Evolutionary conservation across 345 rosid species (phyloP).

Genomic region (Eucalyptus marginata): DNA sequence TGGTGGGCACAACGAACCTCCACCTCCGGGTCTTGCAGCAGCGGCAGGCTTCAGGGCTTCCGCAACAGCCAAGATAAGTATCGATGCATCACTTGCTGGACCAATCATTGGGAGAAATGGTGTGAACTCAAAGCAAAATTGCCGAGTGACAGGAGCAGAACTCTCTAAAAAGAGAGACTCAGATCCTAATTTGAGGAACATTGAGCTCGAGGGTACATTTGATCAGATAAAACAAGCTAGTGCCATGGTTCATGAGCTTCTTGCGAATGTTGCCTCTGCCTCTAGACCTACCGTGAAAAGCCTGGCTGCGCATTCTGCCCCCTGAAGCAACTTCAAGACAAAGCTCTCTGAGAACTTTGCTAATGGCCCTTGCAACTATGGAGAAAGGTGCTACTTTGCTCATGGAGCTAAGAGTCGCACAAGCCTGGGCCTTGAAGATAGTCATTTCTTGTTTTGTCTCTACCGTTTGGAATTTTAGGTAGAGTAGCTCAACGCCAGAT

Average conservation of each 20-base stretch:
- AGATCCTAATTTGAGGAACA: constrained; percentile 71
- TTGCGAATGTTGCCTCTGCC: constrained; percentile 46
- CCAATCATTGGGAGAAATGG: constrained; percentile 94
- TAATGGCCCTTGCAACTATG: constrained; percentile 68
- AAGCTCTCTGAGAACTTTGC: constrained; percentile 61
- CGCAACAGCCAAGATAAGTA: constrained; percentile 81
- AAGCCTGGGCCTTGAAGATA: constrained; percentile 11
- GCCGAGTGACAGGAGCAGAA: constrained; percentile 8
- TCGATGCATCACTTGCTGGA: constrained; percentile 84
- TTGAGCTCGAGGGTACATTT: constrained; percentile 80
- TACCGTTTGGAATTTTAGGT: not conserved
- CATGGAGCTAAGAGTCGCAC: constrained; percentile 70
- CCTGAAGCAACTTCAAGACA: constrained; percentile 56
- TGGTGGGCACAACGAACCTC: constrained; percentile 37
- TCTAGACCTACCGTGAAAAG: constrained; percentile 17
- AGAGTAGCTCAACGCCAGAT: no score
- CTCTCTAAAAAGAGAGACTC: constrained; percentile 58
- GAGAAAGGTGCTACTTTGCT: constrained; percentile 82
- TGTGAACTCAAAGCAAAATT: constrained; percentile 78
- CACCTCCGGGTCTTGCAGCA: constrained; percentile 34
- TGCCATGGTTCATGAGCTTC: constrained; percentile 79
- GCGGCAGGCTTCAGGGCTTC: constrained; percentile 81
- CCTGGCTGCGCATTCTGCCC: not conserved
- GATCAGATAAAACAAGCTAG: constrained; percentile 92
- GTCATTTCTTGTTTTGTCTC: not conserved